phyloP scores from a whole-genome alignment of 306 rosid genomes.

The Corylus avellana region DNA sequence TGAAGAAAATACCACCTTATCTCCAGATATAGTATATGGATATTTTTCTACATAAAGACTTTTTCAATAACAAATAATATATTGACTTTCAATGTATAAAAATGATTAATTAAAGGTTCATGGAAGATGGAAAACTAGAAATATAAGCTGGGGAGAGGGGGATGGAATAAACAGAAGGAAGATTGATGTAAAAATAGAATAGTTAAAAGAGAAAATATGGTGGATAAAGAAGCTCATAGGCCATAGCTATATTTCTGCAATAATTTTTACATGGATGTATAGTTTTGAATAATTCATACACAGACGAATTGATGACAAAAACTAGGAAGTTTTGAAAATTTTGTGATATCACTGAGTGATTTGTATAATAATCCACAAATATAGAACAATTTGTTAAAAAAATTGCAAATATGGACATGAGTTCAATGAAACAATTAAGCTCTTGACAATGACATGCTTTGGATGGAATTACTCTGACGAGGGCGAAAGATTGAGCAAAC shows the following conservation, averaged over 20 bases:
- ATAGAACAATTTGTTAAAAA: slow-evolving; percentile 1
- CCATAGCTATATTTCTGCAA: neutral
- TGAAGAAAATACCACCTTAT: neutral
- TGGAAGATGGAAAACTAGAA: too few relatives aligned
- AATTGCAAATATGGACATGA: neutral
- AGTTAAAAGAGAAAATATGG: too few relatives aligned
- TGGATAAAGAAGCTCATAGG: neutral
- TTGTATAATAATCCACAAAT: slow-evolving; percentile 14
- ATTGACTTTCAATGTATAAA: too few relatives aligned
- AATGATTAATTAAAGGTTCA: too few relatives aligned
- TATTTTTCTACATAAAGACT: too few relatives aligned
- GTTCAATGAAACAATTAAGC: slow-evolving; percentile 9
- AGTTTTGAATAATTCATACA: neutral
- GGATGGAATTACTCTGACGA: slow-evolving; percentile 25
- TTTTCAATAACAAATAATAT: too few relatives aligned
- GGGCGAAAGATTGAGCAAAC: slow-evolving; percentile 47
- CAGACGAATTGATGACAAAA: neutral
- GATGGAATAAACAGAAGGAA: too few relatives aligned
- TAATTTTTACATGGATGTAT: neutral
- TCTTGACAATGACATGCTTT: slow-evolving; percentile 3
- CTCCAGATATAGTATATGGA: too few relatives aligned
- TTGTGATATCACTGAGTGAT: too few relatives aligned
- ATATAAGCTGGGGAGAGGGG: too few relatives aligned
- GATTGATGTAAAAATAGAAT: too few relatives aligned
- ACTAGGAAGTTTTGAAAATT: neutral